Evolutionary conservation across 768 basidiomycete species (phyloP).

Genomic region (Kwoniella dendrophila): DNA sequence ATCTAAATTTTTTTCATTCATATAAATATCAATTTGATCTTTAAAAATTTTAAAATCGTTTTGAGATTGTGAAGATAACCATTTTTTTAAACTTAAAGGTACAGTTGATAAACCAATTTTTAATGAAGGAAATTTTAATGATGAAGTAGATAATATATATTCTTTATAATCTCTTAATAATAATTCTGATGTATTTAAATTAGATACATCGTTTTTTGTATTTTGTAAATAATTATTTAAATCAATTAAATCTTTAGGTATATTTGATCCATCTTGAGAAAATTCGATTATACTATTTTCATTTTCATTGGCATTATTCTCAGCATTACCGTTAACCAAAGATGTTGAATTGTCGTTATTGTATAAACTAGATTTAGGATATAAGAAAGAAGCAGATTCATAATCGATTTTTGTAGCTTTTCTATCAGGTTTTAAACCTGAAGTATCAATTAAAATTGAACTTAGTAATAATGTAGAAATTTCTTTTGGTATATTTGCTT

Average conservation of each 20-base stretch:
- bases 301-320: not conserved
- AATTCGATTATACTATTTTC: not conserved
- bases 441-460: conserved; percentile 84
- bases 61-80: conserved; percentile 60
- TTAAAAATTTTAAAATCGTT: conserved; percentile 55
- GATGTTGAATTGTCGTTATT: conserved; percentile 28
- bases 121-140: conserved; percentile 58
- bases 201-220: conserved; percentile 71
- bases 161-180: conserved; percentile 96
- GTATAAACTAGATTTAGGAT: conserved; percentile 63
- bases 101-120: conserved; percentile 80
- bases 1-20: conserved; percentile 66
- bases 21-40: conserved; percentile 62
- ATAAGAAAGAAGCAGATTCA: conserved; percentile 67
- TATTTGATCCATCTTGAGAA: conserved; percentile 5
- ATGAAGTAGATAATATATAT: conserved; percentile 64
- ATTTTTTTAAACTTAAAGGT: conserved; percentile 67
- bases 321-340: not conserved
- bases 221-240: conserved; percentile 61
- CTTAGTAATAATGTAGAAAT: conserved; percentile 77
- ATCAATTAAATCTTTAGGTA: conserved; percentile 22
- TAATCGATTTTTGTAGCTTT: conserved; percentile 73
- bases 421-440: conserved; percentile 68
- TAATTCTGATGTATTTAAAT: conserved; percentile 72
- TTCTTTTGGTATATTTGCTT: conserved; percentile 60